phyloP scores from a whole-genome alignment of 2,329 filamentous ascomycete genomes.

The Colletotrichum paranaense region DNA sequence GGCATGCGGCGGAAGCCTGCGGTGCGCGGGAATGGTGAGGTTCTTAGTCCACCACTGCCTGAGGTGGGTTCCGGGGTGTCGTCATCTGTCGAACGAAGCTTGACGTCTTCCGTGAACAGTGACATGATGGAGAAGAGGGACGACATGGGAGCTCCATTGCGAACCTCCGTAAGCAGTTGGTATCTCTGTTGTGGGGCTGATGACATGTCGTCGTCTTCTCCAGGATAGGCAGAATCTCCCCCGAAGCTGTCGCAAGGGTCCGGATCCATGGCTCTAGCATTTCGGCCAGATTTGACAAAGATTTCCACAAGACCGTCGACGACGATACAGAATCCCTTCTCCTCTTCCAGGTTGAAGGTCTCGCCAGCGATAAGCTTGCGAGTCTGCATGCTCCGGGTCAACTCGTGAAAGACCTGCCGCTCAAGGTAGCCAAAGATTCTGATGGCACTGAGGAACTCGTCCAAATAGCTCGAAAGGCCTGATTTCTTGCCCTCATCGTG shows the following conservation, averaged over 20 bases:
- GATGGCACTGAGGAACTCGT: conserved; percentile 98
- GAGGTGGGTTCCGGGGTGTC: conserved; percentile 43
- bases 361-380: conserved; percentile 95
- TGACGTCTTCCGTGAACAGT: conserved; percentile 94
- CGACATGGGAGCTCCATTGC: conserved; percentile 98
- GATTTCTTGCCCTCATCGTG: conserved; percentile 92
- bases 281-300: conserved; percentile 89
- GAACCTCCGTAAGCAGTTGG: conserved; percentile 94
- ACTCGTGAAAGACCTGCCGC: conserved; percentile 95
- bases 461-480: conserved; percentile 93
- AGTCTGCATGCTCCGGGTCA: conserved; percentile 98
- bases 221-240: conserved; percentile 60
- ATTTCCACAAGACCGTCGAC: conserved; percentile 97
- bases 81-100: conserved; percentile 80
- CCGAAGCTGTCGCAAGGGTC: conserved; percentile 47
- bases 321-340: conserved; percentile 97
- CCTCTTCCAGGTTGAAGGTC: conserved; percentile 93
- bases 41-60: conserved; percentile 16
- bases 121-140: conserved; percentile 98
- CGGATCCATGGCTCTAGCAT: conserved; percentile 51
- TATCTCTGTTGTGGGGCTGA: conserved; percentile 83
- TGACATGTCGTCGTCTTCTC: conserved; percentile 74
- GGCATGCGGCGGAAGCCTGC: conserved; percentile 29
- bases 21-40: conserved; percentile 29
- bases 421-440: conserved; percentile 99